These are phyloP conservation scores for Cafeteria roenbergensis DNA, from an alignment of 108 stramenopile species.

Conservation along the genomic window DNA sequence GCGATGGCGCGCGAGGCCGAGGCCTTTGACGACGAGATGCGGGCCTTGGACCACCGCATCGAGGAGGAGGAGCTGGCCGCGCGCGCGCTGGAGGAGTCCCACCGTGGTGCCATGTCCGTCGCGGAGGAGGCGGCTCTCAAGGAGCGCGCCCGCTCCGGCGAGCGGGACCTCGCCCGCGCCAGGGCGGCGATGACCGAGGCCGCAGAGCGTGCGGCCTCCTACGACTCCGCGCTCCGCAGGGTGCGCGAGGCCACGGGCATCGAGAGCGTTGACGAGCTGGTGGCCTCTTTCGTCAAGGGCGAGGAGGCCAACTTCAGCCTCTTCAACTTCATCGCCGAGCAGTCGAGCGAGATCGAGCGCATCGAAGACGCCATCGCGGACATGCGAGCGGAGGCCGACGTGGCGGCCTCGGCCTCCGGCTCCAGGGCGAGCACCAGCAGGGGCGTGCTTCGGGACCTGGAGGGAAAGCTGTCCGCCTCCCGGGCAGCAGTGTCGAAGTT, in stretches of 20 bases:
- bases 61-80: constrained; percentile 15
- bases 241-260: constrained; percentile 53
- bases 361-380: constrained; percentile 65
- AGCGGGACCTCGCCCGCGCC: constrained; percentile 15
- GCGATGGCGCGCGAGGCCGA: constrained; percentile 58
- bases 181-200: constrained; percentile 31
- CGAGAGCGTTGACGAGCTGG: constrained; percentile 42
- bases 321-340: constrained; percentile 51
- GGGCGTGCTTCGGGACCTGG: constrained; percentile 47
- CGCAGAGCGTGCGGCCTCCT: no score
- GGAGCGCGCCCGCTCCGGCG: background rate
- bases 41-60: constrained; percentile 37
- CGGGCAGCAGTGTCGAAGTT: constrained; percentile 48
- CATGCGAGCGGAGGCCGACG: constrained; percentile 56
- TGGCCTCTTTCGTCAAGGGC: constrained; percentile 44
- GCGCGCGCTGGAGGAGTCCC: background rate
- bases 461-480: constrained; percentile 38
- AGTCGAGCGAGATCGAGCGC: constrained; percentile 40
- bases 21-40: constrained; percentile 55
- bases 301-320: constrained; percentile 56
- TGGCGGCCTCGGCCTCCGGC: constrained; percentile 38
- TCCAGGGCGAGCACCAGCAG: constrained; percentile 44
- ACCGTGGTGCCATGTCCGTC: constrained; percentile 13
- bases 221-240: constrained; percentile 56
- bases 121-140: constrained; percentile 20